A percentile compares a stretch with the other conserved stretches of the same genome.
phyloP scores from a whole-genome alignment of 2,329 filamentous ascomycete genomes.

The Penicillium sp. region DNA sequence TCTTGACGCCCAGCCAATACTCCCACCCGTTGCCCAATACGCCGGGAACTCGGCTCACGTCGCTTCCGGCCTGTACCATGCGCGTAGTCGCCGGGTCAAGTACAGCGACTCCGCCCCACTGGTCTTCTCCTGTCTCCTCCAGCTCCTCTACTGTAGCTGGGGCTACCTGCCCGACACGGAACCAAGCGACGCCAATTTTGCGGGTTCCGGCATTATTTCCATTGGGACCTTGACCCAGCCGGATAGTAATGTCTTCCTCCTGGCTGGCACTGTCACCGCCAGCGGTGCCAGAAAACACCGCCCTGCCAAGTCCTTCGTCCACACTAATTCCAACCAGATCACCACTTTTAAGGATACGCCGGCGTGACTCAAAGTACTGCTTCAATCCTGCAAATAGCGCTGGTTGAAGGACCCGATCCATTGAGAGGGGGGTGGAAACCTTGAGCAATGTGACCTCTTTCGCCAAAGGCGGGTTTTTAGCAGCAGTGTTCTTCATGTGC shows the following conservation, averaged over 20 bases:
- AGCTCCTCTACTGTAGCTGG: slow-evolving; percentile 48
- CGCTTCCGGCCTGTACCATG: slow-evolving; percentile 87
- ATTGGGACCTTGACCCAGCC: slow-evolving; percentile 36
- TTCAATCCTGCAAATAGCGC: slow-evolving; percentile 84
- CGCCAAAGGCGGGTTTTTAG: slow-evolving; percentile 56
- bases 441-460: slow-evolving; percentile 85
- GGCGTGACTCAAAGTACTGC: slow-evolving; percentile 78
- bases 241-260: slow-evolving; percentile 65
- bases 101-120: slow-evolving; percentile 82
- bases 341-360: slow-evolving; percentile 77
- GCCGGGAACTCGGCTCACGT: slow-evolving; percentile 75
- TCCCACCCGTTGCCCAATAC: slow-evolving; percentile 77
- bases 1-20: slow-evolving; percentile 79
- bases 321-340: slow-evolving; percentile 87
- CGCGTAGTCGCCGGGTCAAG: slow-evolving; percentile 84
- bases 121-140: slow-evolving; percentile 61
- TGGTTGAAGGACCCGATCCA: slow-evolving; percentile 79
- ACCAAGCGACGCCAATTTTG: slow-evolving; percentile 75
- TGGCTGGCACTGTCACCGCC: slow-evolving; percentile 57
- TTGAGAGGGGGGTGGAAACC: slow-evolving; percentile 82
- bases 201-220: slow-evolving; percentile 35
- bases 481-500: slow-evolving; percentile 44
- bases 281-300: slow-evolving; percentile 68
- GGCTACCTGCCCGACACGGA: slow-evolving; percentile 75
- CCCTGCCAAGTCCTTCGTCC: slow-evolving; percentile 78